Evolutionary conservation across 805 yeast genomes (phyloP), one percentile per base, ranked within the genome.

Genomic region (Lipomyces orientalis): DNA sequence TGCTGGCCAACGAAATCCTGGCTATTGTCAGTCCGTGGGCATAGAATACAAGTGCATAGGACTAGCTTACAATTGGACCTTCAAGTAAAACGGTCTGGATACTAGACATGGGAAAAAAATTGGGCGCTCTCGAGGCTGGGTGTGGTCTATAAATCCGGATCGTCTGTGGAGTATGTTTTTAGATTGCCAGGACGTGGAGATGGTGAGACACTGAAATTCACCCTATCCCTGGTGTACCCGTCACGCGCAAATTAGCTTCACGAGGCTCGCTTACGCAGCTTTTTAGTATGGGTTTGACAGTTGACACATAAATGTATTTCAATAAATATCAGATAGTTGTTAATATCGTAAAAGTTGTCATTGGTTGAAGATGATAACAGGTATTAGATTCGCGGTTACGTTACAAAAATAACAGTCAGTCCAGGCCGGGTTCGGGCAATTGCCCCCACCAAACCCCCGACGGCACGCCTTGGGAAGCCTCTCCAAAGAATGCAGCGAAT

Each of bases 1-100:
- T 79, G 76, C 75, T 87, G 90, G 69, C 89, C 87, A 70, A 81
- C 78, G 71, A 83, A 86, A 77, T 87, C 89, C 75, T 72, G 46
- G 16, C 4, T 10, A 10, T 14, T 33, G 19, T 12, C 58, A 37
- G 43, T 61, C 10, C 54, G 52, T 16, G 35, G 12, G 7, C 10
- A 0, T 33, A 10, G 58, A 54, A n/a, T 1, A 51, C 60, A 34
- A 33, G 31, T 8, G 2, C 6, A 7, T 7, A 34, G 25, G 25
- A 33, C 7, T 34, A 16, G 16, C 67, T 12, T 31, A 64, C 67
- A 60, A 64, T 64, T 25, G 59, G 57, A 54, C 67, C 67, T 43
- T 60, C 67, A 8, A 64, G 54, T 16, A 43, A 16, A 43, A 43
- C 22, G n/a, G 49, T 43, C 49, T 43, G 49, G 12, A 43, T 8